A percentile compares a stretch with the other conserved stretches of the same genome.
These are phyloP conservation scores for Boletus sp. DNA, from an alignment of 768 basidiomycete species.

Conservation along the genomic window DNA sequence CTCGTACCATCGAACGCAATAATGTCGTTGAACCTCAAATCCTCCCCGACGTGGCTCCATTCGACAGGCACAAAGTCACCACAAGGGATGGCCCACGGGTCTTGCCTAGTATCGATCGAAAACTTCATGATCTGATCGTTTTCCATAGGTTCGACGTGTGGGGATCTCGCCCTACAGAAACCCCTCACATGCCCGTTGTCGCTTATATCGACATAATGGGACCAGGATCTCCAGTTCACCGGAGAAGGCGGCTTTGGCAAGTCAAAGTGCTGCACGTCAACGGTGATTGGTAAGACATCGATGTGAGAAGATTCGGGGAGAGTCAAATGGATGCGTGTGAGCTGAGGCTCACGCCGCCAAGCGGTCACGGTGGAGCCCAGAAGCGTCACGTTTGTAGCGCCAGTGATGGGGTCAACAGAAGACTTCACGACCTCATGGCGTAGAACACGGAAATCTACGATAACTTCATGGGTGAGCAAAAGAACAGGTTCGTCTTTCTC, in stretches of 20 bases:
- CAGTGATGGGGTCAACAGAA: not conserved
- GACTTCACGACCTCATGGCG: not conserved
- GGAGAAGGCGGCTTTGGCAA: too few relatives aligned
- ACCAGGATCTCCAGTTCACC: not conserved
- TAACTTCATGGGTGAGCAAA: not conserved
- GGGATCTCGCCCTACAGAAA: not conserved
- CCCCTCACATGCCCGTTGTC: not conserved
- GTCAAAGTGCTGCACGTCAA: not conserved
- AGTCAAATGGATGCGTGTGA: not conserved
- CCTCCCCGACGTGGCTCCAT: too few relatives aligned
- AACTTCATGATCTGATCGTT: not conserved
- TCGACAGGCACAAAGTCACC: not conserved
- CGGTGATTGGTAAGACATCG: not conserved
- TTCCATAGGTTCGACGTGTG: too few relatives aligned
- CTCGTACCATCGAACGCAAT: too few relatives aligned
- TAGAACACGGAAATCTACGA: fast-evolving
- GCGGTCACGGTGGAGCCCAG: not conserved
- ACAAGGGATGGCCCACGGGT: not conserved
- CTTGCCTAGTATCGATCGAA: slow-evolving; percentile 2
- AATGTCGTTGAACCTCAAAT: too few relatives aligned
- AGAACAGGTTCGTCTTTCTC: not conserved
- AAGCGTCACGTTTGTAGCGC: not conserved
- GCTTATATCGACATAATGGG: not conserved
- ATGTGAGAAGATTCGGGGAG: not conserved
- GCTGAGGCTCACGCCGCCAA: fast-evolving